Evolutionary conservation across 2,329 filamentous ascomycete species (phyloP).

Genomic region (Fusarium camptoceras): DNA sequence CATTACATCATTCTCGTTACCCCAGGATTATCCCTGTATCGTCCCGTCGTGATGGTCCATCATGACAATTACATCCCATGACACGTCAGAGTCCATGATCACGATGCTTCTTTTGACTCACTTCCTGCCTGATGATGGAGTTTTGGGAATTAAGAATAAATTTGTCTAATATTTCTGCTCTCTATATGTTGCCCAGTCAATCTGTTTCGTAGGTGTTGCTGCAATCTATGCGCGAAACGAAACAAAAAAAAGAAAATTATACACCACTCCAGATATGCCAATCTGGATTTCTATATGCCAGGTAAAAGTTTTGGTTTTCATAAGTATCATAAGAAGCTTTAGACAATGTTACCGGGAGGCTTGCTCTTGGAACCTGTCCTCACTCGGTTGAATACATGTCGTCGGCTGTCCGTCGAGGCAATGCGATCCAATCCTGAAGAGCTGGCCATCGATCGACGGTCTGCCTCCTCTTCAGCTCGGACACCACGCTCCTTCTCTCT

Average conservation of each 20-base stretch:
- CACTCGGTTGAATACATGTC: constrained; percentile 48
- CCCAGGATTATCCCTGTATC: constrained; percentile 26
- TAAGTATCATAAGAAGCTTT: constrained; percentile 35
- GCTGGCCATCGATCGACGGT: constrained; percentile 44
- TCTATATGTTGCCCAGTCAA: background rate
- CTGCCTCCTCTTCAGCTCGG: constrained; percentile 45
- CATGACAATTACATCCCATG: constrained; percentile 9
- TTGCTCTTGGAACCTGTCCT: constrained; percentile 48
- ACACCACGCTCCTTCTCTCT: constrained; percentile 52
- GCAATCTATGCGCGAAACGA: constrained; percentile 13
- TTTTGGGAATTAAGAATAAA: background rate
- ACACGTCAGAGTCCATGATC: background rate
- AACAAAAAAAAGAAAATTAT: constrained; percentile 8
- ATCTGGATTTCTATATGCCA: constrained; percentile 28
- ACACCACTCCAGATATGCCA: constrained; percentile 27
- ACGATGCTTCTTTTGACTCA: background rate
- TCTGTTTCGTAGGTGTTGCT: background rate
- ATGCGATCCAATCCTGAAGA: constrained; percentile 46
- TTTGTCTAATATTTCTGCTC: background rate
- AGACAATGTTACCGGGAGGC: constrained; percentile 47
- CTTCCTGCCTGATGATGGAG: background rate
- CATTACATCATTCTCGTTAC: constrained; percentile 25
- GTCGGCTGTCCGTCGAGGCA: constrained; percentile 44
- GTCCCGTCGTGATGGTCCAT: constrained; percentile 13
- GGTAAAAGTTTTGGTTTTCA: constrained; percentile 14